Evolutionary conservation across 225 moss, liverwort and hornwort species (phyloP), one percentile per base, ranked within the genome.

Genomic region (Climacium dendroides): DNA sequence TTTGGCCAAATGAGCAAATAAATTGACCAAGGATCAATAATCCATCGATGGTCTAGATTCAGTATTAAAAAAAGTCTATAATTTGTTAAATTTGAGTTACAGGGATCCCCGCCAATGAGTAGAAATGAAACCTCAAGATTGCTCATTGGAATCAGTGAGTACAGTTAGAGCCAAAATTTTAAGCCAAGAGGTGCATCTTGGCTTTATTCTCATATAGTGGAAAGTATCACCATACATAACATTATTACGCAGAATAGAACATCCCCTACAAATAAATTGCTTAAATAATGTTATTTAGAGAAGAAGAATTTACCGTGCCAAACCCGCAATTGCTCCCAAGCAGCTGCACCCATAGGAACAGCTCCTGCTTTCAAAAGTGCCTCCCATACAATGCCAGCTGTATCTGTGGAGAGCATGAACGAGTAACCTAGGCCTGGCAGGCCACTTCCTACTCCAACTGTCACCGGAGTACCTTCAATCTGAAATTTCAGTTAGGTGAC

Each of bases 381-480:
- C 86, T 96, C 90, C 97, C 99, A 99, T 7, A 97, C 99, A 88
- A 94, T 85, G 55, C 95, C 96, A 57, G 97, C 96, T 37, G 94
- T 99, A 8, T 96, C 94, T 16, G 94, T 96, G 87, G 96, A 99
- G 78, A 99, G 94, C 91, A 99, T 73, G 80, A 99, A 90, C 74
- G 92, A 93, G 87, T 96, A 97, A 41, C 98, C 98, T 70, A 82
- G 92, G 54, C 90, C 95, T 57, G 94, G 87, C 91, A 97, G 91
- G 79, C 95, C 95, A 94, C 93, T 92, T 53, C 97, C 99, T 76
- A 94, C 94, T 90, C 94, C 97, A 78, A 99, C 91, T 39, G 96
- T 97, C 84, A 99, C 92, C 48, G 97, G 99, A n/a, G 95, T 96
- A 57, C 95, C 96, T 85, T 99, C 96, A 74, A 98, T 92, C 97